Evolutionary conservation across 306 rosid species (phyloP), one percentile per base, ranked within the genome.

Genomic region (Cucumis melo): DNA sequence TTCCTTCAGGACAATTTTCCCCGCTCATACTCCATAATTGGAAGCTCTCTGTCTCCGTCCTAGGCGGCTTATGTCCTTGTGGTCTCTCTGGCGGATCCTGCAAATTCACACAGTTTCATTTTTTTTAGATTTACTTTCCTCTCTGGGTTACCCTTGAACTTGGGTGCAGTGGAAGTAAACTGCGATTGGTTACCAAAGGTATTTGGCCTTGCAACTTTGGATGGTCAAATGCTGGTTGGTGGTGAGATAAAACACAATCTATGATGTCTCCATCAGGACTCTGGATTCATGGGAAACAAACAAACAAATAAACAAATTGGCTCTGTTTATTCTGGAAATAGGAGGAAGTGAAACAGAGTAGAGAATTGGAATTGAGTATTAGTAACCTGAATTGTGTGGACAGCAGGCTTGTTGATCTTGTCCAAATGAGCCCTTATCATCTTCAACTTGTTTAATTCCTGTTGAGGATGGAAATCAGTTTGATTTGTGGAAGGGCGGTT

Each of bases 211-310:
- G 86, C 54, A 95, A 83, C 13, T 62, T 76, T 61, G 99, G 98
- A 80, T 95, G 98, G 81, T 95, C 99, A 78, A 95, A 95, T 76
- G 99, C 98, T n/a, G 93, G 96, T 82, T 95, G 99, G 8, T 67
- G 81, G 79, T 90, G 93, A 82, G 98, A 88, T 5, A 36, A 66
- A 60, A 95, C 96, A 63, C 99, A 95, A 39, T 95, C 98, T 79
- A 95, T 92, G 24, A 88, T 62, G 85, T 95, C 99, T 63, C 99
- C 99, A 6, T 92, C 80, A 38, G 80, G 55, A 54, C 80, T 78
- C 80, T 78, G 80, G 65, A 20, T 51, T 29, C 27, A 51, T 11
- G 16, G 16, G 46, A 44, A 5, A 5, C 0, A 38, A 9, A 39
- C 9, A 41, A 23, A 39, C 7, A 27, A 23, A 46, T 9, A 60